Base-by-base conservation (phyloP, 192 early-diverging fungal species). In the Coemansia sp. region DNA sequence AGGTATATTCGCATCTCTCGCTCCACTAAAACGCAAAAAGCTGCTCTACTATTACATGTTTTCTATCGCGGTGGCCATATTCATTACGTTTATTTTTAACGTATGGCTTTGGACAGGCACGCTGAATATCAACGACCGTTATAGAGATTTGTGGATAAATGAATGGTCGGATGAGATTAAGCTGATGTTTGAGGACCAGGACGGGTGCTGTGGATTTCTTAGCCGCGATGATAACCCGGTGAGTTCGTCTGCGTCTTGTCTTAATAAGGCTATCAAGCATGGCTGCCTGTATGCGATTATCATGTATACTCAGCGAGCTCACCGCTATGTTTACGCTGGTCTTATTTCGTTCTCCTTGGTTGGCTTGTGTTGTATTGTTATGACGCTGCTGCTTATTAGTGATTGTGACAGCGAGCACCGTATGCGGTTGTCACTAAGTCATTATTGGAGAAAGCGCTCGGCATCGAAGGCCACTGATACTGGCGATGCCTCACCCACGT, bases 81-180 rank as follows among this genome's bases (percentile, higher is more conserved):
- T 74, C 0, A 56, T 64, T 23, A 64, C 60, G 49, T 4, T 68
- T 2, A 54, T 61, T n/a, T 50, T 68, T 2, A 55, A 57, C 23
- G 19, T 74, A 1, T 68, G 61, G 65, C 43, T 74, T 5, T 74
- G 72, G 72, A 68, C 61, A 3, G 46, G 65, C 33, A 74, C 72
- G 7, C 38, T 74, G 2, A 60, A 74, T 50, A 74, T 74, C 21
- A 36, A 68, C 37, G 55, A 38, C 26, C 36, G 50, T 3, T 64
- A 64, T 18, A 50, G 61, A 15, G 18, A 57, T 13, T 49, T 53
- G 48, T 74, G 72, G 72, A 47, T 61, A 15, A 35, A 52, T 36
- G 43, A 52, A 5, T 74, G 65, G 72, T 50, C 65, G 0, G 61
- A 61, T 40, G 49, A 54, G 26, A 53, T 74, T 16, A 74, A 68